These are phyloP conservation scores for Eutypa lata DNA, from an alignment of 2,329 filamentous ascomycete genomes.

Conservation along the genomic window DNA sequence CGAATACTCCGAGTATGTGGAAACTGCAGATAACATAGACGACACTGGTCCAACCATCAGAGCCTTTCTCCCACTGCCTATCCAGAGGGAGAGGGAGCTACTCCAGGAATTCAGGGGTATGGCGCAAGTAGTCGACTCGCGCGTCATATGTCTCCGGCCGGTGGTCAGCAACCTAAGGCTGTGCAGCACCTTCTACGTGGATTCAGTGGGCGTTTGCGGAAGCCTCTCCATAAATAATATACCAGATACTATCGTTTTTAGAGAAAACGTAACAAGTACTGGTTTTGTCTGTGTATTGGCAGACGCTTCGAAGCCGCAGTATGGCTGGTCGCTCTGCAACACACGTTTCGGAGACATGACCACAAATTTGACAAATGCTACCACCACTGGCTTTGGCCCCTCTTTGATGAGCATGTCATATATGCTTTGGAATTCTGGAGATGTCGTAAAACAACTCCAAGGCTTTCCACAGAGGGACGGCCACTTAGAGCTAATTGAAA, in stretches of 20 bases:
- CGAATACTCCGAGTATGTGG: neutral
- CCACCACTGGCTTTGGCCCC: neutral
- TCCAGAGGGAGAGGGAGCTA: neutral
- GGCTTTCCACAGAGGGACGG: too few relatives aligned
- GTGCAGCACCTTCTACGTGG: neutral
- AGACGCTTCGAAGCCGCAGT: neutral
- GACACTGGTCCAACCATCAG: neutral
- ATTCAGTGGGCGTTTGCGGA: neutral
- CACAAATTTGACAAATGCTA: neutral
- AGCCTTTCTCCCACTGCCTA: neutral
- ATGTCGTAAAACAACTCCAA: neutral
- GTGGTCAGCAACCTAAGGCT: neutral
- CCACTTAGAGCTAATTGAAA: too few relatives aligned
- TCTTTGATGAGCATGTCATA: too few relatives aligned
- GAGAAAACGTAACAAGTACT: neutral
- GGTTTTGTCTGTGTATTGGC: neutral
- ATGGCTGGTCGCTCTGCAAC: neutral
- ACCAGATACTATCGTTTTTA: neutral
- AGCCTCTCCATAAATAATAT: neutral
- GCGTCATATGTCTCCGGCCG: neutral
- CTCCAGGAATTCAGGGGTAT: neutral
- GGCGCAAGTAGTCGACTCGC: neutral
- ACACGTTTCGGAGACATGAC: neutral
- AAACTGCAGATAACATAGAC: neutral
- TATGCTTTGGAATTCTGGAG: neutral